These are phyloP conservation scores for Chiua virens DNA, from an alignment of 768 basidiomycete genomes.

Conservation along the genomic window DNA sequence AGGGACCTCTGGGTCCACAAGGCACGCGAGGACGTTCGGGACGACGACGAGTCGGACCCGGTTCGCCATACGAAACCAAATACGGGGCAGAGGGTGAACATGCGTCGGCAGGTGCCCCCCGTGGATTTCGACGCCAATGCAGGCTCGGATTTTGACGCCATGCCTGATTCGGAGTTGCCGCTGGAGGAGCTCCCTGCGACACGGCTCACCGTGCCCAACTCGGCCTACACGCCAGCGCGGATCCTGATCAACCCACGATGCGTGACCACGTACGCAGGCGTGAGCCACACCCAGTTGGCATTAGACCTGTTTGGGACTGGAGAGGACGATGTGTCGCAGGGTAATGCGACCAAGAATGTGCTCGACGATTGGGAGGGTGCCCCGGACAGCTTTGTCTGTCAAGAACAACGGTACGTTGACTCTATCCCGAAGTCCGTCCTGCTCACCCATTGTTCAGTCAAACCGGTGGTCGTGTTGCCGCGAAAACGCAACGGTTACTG, in stretches of 20 bases:
- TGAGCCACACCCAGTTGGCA: conserved; percentile 95
- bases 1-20: conserved; percentile 93
- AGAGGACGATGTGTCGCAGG: conserved; percentile 58
- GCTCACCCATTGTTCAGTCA: conserved; percentile 43
- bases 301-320: conserved; percentile 84
- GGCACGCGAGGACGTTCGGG: conserved; percentile 73
- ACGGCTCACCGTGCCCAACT: conserved; percentile 76
- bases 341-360: conserved; percentile 63
- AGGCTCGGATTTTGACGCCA: conserved; percentile 87
- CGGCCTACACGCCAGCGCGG: conserved; percentile 81
- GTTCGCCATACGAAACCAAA: conserved; percentile 9
- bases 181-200: conserved; percentile 29
- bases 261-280: conserved; percentile 97
- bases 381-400: conserved; percentile 97
- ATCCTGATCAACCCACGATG: conserved; percentile 96
- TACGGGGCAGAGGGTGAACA: conserved; percentile 28
- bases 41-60: conserved; percentile 37
- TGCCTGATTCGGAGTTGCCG: conserved; percentile 59
- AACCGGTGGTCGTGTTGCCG: conserved; percentile 86
- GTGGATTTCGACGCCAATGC: conserved; percentile 75
- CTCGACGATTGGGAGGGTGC: conserved; percentile 96
- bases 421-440: not conserved
- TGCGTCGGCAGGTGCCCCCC: conserved; percentile 31
- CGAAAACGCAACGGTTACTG: conserved; percentile 83
- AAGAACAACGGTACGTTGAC: conserved; percentile 75